Conservation (phyloP, 1,139 yeast genomes). For the Blastobotrys serpentis region DNA sequence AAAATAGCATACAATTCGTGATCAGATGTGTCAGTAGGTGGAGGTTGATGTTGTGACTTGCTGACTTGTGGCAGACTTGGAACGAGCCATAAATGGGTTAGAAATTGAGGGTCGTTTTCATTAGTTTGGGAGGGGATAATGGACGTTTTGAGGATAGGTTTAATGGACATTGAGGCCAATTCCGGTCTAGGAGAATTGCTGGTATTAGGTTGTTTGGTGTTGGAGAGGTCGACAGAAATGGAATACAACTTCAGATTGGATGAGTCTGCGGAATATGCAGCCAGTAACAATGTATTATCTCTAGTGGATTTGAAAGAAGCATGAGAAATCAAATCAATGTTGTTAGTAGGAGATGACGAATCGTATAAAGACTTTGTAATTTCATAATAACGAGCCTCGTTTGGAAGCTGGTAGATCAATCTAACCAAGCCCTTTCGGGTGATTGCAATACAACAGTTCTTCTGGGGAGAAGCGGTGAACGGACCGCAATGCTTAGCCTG, state of each 20-base stretch:
- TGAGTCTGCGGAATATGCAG: slow-evolving; percentile 47
- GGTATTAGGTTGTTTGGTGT: slow-evolving; percentile 18
- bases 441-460: slow-evolving; percentile 69
- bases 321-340: slow-evolving; percentile 35
- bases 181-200: slow-evolving; percentile 20
- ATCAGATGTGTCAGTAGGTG: slow-evolving; percentile 35
- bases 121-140: slow-evolving; percentile 16
- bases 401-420: slow-evolving; percentile 33
- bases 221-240: slow-evolving; percentile 61
- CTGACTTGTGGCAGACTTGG: slow-evolving; percentile 27
- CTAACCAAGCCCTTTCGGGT: slow-evolving; percentile 62
- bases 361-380: slow-evolving; percentile 30
- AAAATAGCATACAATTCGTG: slow-evolving; percentile 43
- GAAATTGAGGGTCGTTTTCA: slow-evolving; percentile 15
- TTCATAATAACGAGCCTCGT: slow-evolving; percentile 34
- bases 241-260: slow-evolving; percentile 49
- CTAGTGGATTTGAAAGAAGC: slow-evolving; percentile 62
- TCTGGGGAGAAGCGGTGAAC: slow-evolving; percentile 64
- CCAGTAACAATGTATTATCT: slow-evolving; percentile 51
- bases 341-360: slow-evolving; percentile 7
- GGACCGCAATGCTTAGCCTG: slow-evolving; percentile 61
- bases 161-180: slow-evolving; percentile 22
- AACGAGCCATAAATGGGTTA: slow-evolving; percentile 34
- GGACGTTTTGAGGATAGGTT: slow-evolving; percentile 20
- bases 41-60: slow-evolving; percentile 18